Conservation (phyloP, 75 land plant species). For the Pinus albicaulis region DNA sequence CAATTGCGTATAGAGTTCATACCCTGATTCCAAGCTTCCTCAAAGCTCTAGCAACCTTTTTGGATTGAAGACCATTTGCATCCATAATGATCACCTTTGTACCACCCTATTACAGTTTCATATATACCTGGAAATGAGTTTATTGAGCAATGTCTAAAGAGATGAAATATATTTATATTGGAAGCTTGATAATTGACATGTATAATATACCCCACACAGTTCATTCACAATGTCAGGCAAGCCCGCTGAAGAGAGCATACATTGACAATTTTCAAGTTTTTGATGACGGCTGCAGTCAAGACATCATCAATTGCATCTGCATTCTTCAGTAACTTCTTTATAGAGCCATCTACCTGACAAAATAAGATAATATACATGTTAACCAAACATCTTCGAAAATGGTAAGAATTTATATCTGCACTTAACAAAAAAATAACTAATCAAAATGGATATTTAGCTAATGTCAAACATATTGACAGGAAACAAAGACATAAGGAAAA, state of each 20-base stretch:
- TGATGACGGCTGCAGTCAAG: slow-evolving; percentile 63
- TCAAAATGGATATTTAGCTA: not conserved
- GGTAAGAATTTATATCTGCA: not conserved
- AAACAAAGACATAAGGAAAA: too few species aligned
- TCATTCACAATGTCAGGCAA: slow-evolving; percentile 6
- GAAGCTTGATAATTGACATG: not conserved
- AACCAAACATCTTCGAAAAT: not conserved
- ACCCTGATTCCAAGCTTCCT: slow-evolving; percentile 84
- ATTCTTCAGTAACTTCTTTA: slow-evolving; percentile 52
- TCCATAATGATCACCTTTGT: slow-evolving; percentile 91
- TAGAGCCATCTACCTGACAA: slow-evolving; percentile 46
- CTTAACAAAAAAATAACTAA: not conserved
- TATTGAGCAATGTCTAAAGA: slow-evolving; percentile 8
- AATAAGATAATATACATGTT: not conserved
- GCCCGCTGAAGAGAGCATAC: slow-evolving; percentile 30
- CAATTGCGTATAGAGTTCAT: slow-evolving; percentile 9
- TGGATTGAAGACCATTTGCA: slow-evolving; percentile 76
- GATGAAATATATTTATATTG: not conserved
- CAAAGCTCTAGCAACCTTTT: slow-evolving; percentile 82
- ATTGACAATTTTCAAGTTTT: slow-evolving; percentile 69
- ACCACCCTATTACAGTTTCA: slow-evolving; percentile 44
- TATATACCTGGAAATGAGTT: slow-evolving; percentile 5
- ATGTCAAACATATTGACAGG: too few species aligned
- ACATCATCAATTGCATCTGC: slow-evolving; percentile 68
- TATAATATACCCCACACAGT: not conserved